Conservation (phyloP, 139 green algal genomes). For the Chlorella sorokiniana region DNA sequence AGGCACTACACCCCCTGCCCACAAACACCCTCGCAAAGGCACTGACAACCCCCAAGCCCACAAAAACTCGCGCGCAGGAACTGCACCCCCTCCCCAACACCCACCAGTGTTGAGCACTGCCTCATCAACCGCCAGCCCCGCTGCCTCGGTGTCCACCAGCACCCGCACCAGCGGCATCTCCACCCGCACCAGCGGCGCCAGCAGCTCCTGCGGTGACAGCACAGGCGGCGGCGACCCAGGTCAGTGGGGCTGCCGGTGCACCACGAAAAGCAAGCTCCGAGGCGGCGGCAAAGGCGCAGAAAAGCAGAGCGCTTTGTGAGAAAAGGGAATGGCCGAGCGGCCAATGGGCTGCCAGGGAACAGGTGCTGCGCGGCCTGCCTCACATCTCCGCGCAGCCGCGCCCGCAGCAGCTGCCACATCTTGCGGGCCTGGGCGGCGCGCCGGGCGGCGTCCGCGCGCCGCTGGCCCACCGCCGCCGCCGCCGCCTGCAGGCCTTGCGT, state of each 20-base stretch:
- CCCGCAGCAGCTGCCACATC: slow-evolving; percentile 23
- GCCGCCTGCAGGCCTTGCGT: slow-evolving; percentile 29
- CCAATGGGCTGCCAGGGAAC: not conserved
- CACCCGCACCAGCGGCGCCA: slow-evolving; percentile 48
- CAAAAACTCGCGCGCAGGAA: too few relatives aligned
- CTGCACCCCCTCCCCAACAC: too few relatives aligned
- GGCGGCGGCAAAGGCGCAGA: not conserved
- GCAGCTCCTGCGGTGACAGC: slow-evolving; percentile 34
- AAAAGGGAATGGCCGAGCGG: too few relatives aligned
- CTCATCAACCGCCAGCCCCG: slow-evolving; percentile 61
- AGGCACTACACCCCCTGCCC: too few relatives aligned
- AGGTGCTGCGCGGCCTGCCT: not conserved
- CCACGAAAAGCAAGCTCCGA: not conserved
- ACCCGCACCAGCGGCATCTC: slow-evolving; percentile 82
- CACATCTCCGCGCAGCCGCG: slow-evolving; percentile 9
- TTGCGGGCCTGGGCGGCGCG: slow-evolving; percentile 26
- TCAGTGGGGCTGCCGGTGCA: too few relatives aligned
- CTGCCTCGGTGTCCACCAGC: slow-evolving; percentile 71
- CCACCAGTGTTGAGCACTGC: slow-evolving; percentile 33
- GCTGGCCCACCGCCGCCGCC: slow-evolving; percentile 33
- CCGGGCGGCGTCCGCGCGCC: slow-evolving; percentile 37
- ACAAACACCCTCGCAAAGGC: too few relatives aligned
- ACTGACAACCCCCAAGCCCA: too few relatives aligned
- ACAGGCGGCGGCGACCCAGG: not conserved
- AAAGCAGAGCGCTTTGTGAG: too few relatives aligned